Conservation (phyloP, 345 rosid species). For the Anastatica hierochuntica region DNA sequence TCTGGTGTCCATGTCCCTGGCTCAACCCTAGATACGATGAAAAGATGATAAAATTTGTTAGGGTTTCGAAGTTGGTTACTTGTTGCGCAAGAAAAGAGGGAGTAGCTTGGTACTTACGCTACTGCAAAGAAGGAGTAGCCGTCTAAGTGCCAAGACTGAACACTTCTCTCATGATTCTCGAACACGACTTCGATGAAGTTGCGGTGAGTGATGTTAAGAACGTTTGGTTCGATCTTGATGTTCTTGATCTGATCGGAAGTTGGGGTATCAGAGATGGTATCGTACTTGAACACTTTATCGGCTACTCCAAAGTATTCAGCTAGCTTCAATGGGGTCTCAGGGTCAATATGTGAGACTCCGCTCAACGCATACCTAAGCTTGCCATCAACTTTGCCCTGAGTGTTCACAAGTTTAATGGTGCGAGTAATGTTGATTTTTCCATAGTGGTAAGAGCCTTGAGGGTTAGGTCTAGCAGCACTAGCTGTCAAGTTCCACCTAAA, state of each 20-base stretch:
- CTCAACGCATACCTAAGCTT: slow-evolving; percentile 49
- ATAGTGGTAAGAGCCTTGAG: too few relatives aligned
- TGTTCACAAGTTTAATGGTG: slow-evolving; percentile 48
- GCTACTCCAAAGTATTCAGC: slow-evolving; percentile 45
- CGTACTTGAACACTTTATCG: slow-evolving; percentile 48
- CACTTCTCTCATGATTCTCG: slow-evolving; percentile 57
- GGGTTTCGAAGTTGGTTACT: too few relatives aligned
- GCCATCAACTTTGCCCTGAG: slow-evolving; percentile 28
- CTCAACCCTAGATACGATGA: slow-evolving; percentile 40
- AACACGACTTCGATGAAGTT: slow-evolving; percentile 57
- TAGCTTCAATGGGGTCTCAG: slow-evolving; percentile 49
- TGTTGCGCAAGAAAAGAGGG: too few relatives aligned
- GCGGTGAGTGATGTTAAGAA: slow-evolving; percentile 53
- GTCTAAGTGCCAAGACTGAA: slow-evolving; percentile 64
- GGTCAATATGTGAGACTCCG: slow-evolving; percentile 46
- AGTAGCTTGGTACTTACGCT: too few relatives aligned
- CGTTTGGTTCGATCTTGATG: slow-evolving; percentile 34
- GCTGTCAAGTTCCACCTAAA: too few relatives aligned
- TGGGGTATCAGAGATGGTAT: slow-evolving; percentile 34
- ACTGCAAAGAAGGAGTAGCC: too few relatives aligned
- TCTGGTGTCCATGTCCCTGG: slow-evolving; percentile 74
- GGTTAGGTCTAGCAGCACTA: too few relatives aligned
- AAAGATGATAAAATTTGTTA: too few relatives aligned
- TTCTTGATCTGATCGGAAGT: slow-evolving; percentile 7
- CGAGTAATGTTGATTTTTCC: slow-evolving; percentile 55